Evolutionary conservation across 805 yeast genomes (phyloP).

Genomic region (Saccharomycopsis sp.): DNA sequence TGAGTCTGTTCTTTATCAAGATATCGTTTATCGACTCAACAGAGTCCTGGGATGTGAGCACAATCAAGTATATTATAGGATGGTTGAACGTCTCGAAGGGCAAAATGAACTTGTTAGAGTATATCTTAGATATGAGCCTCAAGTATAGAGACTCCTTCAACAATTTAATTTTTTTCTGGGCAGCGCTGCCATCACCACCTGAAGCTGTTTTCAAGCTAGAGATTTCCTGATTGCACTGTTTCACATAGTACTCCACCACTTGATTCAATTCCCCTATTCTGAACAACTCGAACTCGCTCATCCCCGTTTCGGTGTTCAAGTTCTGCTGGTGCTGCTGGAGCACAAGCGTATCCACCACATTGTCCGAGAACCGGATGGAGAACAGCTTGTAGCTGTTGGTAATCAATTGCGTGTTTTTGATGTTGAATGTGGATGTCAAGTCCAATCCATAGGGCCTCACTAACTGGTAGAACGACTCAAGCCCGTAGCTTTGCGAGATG

Average conservation of each 20-base stretch:
- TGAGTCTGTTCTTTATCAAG: conserved; percentile 9
- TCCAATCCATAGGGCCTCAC: conserved; percentile 1
- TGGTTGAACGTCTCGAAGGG: conserved; percentile 21
- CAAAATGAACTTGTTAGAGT: conserved; percentile 10
- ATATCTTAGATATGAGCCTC: conserved; percentile 8
- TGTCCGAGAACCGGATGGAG: conserved; percentile 11
- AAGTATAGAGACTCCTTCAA: conserved; percentile 8
- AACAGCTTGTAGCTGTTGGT: conserved; percentile 15
- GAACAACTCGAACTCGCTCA: conserved; percentile 10
- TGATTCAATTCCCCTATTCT: conserved; percentile 5
- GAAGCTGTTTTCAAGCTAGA: not conserved
- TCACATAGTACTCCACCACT: conserved; percentile 8
- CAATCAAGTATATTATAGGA: conserved; percentile 18
- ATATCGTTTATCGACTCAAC: conserved; percentile 9
- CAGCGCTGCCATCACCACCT: too few species aligned
- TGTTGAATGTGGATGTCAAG: conserved; percentile 7
- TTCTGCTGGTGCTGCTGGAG: not conserved
- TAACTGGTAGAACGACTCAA: conserved; percentile 5
- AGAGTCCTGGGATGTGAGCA: conserved; percentile 12
- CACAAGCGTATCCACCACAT: conserved; percentile 10
- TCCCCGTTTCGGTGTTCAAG: not conserved
- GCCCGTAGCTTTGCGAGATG: not conserved
- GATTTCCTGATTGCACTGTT: conserved; percentile 6
- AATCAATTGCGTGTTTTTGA: conserved; percentile 19
- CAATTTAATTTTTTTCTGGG: not conserved